phyloP scores from a whole-genome alignment of 2,329 filamentous ascomycete species.

The Fusarium sp. region DNA sequence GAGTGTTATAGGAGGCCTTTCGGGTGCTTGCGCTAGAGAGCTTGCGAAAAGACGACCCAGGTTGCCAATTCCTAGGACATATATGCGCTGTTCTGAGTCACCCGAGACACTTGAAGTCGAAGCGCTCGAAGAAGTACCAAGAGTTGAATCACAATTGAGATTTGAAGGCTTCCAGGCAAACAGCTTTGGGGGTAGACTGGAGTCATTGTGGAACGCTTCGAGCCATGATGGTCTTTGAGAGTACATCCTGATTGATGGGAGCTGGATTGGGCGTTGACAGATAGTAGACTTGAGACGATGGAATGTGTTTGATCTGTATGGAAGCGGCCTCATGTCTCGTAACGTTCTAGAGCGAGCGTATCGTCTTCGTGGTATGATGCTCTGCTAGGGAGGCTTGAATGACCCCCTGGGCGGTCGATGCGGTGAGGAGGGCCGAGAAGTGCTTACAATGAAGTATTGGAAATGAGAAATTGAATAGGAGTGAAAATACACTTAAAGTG shows the following conservation, averaged over 20 bases:
- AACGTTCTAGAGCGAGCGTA: neutral
- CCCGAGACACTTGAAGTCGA: constrained; percentile 1
- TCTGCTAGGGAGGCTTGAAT: neutral
- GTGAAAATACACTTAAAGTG: neutral
- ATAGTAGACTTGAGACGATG: neutral
- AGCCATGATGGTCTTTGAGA: constrained; percentile 52
- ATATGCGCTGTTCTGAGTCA: constrained; percentile 64
- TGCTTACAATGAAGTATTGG: neutral
- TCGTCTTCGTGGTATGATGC: constrained; percentile 5
- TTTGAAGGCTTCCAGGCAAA: constrained; percentile 53
- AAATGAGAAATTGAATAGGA: neutral
- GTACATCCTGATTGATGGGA: constrained; percentile 36
- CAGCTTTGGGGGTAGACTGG: constrained; percentile 48
- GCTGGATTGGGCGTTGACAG: neutral
- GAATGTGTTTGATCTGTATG: neutral
- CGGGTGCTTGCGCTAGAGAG: constrained; percentile 69
- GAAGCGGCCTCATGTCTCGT: constrained; percentile 14
- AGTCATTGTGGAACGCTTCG: constrained; percentile 43
- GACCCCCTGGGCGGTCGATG: neutral
- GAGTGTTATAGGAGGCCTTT: constrained; percentile 80
- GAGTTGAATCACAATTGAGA: constrained; percentile 24
- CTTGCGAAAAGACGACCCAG: constrained; percentile 84
- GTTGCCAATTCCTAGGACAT: constrained; percentile 85
- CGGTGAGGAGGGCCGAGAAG: neutral
- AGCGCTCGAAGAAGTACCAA: neutral